These are phyloP conservation scores for Nemania sp. DNA, from an alignment of 2,329 filamentous ascomycete genomes.

Conservation along the genomic window DNA sequence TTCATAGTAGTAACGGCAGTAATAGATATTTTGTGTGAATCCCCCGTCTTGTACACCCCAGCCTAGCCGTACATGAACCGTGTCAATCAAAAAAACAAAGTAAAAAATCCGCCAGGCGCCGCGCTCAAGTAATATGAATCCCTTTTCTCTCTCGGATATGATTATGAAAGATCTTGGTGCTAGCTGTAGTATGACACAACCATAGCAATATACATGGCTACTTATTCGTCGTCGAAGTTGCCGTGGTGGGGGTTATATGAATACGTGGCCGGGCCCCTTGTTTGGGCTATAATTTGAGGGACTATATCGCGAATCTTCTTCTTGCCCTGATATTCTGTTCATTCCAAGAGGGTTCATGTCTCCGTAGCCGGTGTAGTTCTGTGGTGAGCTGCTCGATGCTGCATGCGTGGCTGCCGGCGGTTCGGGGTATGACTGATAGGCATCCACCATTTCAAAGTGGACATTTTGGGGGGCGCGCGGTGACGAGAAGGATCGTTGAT, in stretches of 20 bases:
- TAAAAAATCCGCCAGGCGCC: conserved; percentile 34
- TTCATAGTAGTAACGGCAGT: conserved; percentile 15
- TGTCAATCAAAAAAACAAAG: conserved; percentile 13
- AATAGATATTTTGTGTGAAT: conserved; percentile 10
- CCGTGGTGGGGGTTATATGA: conserved; percentile 41
- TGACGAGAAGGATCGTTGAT: conserved; percentile 67
- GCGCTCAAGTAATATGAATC: conserved; percentile 34
- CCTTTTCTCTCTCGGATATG: conserved; percentile 17
- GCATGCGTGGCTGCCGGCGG: conserved; percentile 42
- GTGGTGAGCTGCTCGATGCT: conserved; percentile 9
- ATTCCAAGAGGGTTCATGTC: conserved; percentile 67
- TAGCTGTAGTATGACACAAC: conserved; percentile 16
- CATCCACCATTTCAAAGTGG: conserved; percentile 59
- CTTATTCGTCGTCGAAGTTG: conserved; percentile 19
- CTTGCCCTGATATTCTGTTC: conserved; percentile 63
- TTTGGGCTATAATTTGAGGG: conserved; percentile 41
- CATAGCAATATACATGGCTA: conserved; percentile 30
- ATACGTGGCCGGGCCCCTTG: conserved; percentile 45
- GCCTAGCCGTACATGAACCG: conserved; percentile 17
- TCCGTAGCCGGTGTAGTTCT: conserved; percentile 48
- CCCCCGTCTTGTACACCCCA: conserved; percentile 18
- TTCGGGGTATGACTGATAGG: conserved; percentile 53
- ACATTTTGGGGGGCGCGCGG: conserved; percentile 61
- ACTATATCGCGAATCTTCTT: conserved; percentile 39
- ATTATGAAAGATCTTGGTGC: conserved; percentile 20